phyloP scores from a whole-genome alignment of 2,329 filamentous ascomycete species.

The Acarospora socialis region DNA sequence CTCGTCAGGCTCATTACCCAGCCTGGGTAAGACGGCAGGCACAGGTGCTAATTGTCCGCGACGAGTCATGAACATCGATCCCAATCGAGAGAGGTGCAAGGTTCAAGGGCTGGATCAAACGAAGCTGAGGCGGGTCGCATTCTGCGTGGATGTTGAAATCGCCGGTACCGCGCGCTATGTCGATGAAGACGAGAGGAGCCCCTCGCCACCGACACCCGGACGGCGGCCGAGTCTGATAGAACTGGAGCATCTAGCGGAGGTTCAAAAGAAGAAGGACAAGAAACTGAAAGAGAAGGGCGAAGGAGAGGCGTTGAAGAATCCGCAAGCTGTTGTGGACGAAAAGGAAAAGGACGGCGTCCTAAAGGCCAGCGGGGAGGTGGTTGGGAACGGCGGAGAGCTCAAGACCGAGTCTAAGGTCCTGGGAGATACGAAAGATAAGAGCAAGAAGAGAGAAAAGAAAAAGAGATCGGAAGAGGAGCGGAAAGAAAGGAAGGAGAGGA shows the following conservation, averaged over 20 bases:
- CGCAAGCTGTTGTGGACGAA: conserved; percentile 40
- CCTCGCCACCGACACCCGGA: conserved; percentile 4
- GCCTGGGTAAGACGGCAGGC: conserved; percentile 37
- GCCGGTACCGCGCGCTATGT: conserved; percentile 69
- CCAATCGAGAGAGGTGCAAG: conserved; percentile 60
- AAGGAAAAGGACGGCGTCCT: conserved; percentile 37
- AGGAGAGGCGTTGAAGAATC: conserved; percentile 57
- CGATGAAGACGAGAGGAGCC: conserved; percentile 40
- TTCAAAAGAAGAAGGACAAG: conserved; percentile 35
- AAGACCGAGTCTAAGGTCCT: conserved; percentile 4
- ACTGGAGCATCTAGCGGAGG: conserved; percentile 19
- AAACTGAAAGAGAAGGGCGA: conserved; percentile 56
- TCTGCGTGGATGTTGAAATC: conserved; percentile 95
- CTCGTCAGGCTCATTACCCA: conserved; percentile 34
- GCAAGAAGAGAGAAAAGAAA: conserved; percentile 86
- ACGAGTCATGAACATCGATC: conserved; percentile 72
- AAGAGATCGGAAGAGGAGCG: conserved; percentile 87
- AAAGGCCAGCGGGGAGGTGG: conserved; percentile 16
- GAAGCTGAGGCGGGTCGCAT: conserved; percentile 77
- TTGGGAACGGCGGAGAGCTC: conserved; percentile 12
- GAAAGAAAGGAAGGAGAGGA: conserved; percentile 83
- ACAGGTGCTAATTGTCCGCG: conserved; percentile 65
- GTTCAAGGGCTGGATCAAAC: conserved; percentile 65
- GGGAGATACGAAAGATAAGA: conserved; percentile 29
- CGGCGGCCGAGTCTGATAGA: conserved; percentile 16